phyloP scores from a whole-genome alignment of 768 basidiomycete species.

The Lepiota venenata region DNA sequence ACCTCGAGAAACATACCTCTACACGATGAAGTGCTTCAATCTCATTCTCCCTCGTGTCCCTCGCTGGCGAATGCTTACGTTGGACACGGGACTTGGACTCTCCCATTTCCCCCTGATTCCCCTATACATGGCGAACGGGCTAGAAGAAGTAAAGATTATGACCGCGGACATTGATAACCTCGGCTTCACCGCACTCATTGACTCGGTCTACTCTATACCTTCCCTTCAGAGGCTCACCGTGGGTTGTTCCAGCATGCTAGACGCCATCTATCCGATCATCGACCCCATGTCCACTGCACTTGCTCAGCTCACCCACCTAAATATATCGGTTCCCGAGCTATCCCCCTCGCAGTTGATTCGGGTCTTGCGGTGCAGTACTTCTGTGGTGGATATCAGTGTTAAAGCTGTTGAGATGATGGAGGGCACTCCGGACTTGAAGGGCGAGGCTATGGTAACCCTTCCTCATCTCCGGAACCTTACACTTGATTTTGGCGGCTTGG shows the following conservation, averaged over 20 bases:
- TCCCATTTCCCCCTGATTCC: not conserved
- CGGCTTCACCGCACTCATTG: not conserved
- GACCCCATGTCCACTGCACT: not conserved
- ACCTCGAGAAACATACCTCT: not conserved
- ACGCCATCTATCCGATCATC: not conserved
- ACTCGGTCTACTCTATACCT: not conserved
- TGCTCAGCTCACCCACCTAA: slow-evolving; percentile 1
- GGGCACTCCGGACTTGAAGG: not conserved
- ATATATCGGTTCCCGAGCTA: not conserved
- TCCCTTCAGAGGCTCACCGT: slow-evolving; percentile 1
- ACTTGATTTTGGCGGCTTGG: not conserved
- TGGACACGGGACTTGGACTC: not conserved
- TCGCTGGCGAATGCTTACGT: not conserved
- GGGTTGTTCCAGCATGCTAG: not conserved
- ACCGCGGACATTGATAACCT: not conserved
- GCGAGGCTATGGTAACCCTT: not conserved
- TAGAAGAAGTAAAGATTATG: not conserved
- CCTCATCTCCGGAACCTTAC: not conserved
- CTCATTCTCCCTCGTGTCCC: not conserved
- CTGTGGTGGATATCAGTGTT: not conserved
- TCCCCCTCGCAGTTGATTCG: not conserved
- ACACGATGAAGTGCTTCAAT: not conserved
- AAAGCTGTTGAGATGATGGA: not conserved
- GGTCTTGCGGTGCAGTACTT: not conserved
- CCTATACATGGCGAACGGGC: not conserved